Percentiles rank a stretch among this genome's conserved stretches.
Conservation (phyloP, 495 filamentous ascomycete species). For the Penicillium lagena region DNA sequence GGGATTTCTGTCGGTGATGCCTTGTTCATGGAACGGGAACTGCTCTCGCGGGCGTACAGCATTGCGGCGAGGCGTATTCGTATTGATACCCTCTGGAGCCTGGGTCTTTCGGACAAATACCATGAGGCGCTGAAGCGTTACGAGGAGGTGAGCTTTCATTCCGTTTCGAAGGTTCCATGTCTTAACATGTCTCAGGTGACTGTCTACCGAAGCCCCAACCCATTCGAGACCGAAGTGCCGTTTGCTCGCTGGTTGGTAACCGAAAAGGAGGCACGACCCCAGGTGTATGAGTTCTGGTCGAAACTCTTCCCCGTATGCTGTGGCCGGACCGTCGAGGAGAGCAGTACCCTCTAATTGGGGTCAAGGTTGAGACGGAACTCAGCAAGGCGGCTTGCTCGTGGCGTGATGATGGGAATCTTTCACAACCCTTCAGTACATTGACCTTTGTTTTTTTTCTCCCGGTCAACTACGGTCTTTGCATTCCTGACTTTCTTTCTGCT, state of each 20-base stretch:
- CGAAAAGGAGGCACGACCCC: slow-evolving; percentile 14
- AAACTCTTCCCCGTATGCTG: slow-evolving; percentile 33
- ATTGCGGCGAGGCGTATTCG: slow-evolving; percentile 21
- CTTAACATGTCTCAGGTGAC: slow-evolving; percentile 21
- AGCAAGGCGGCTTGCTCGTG: too few species aligned
- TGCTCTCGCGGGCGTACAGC: slow-evolving; percentile 16
- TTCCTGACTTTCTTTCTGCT: too few species aligned
- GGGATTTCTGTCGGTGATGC: slow-evolving; percentile 13
- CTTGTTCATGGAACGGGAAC: slow-evolving; percentile 11
- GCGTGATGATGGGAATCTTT: too few species aligned
- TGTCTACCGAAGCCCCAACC: slow-evolving; percentile 26
- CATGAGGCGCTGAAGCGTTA: slow-evolving; percentile 26
- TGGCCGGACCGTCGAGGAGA: slow-evolving; percentile 24
- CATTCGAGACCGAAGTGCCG: slow-evolving; percentile 21
- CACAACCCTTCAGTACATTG: too few species aligned
- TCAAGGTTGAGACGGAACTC: too few species aligned
- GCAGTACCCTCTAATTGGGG: slow-evolving; percentile 6
- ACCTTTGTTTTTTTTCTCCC: too few species aligned
- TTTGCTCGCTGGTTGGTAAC: slow-evolving; percentile 32
- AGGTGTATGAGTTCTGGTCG: slow-evolving; percentile 28
- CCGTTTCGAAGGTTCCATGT: background rate
- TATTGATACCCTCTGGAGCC: slow-evolving; percentile 12
- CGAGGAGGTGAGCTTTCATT: slow-evolving; percentile 17
- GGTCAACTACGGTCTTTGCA: too few species aligned
- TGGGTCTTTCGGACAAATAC: slow-evolving; percentile 23